Evolutionary conservation across 768 basidiomycete species (phyloP).

Genomic region (Leccinum arenicola): DNA sequence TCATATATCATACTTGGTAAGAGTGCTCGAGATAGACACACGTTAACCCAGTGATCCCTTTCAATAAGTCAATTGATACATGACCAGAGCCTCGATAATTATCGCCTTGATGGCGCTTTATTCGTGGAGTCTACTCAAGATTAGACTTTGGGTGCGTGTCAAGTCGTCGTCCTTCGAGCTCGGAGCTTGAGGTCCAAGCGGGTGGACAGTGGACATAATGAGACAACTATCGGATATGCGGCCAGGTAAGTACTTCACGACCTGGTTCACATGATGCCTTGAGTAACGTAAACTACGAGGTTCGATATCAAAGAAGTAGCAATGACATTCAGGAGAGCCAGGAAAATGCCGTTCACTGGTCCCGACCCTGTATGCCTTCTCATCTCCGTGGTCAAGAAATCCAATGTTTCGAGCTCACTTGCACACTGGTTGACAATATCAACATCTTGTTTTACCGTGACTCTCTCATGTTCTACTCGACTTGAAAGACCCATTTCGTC

Average conservation of each 20-base stretch:
- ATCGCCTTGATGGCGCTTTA: neutral
- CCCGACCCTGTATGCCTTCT: neutral
- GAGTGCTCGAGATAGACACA: slow-evolving; percentile 45
- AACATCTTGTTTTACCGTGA: neutral
- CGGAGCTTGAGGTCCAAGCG: neutral
- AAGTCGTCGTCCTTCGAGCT: neutral
- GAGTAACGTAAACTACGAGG: neutral
- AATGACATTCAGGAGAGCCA: neutral
- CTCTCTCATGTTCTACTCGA: neutral
- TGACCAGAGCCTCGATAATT: neutral
- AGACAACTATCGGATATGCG: neutral
- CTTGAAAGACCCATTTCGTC: slow-evolving; percentile 1
- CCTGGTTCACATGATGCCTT: neutral
- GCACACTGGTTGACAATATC: neutral
- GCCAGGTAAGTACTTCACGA: neutral
- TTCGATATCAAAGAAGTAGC: neutral
- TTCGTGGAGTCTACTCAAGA: neutral
- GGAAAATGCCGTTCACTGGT: neutral
- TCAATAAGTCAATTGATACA: neutral
- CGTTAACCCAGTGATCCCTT: neutral
- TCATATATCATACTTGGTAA: slow-evolving; percentile 35
- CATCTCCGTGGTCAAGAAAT: slow-evolving; percentile 4
- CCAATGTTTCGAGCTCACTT: neutral
- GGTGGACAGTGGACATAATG: neutral
- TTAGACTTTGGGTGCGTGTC: neutral